These are phyloP conservation scores for Neurospora sp. DNA, from an alignment of 495 filamentous ascomycete species.

Conservation along the genomic window DNA sequence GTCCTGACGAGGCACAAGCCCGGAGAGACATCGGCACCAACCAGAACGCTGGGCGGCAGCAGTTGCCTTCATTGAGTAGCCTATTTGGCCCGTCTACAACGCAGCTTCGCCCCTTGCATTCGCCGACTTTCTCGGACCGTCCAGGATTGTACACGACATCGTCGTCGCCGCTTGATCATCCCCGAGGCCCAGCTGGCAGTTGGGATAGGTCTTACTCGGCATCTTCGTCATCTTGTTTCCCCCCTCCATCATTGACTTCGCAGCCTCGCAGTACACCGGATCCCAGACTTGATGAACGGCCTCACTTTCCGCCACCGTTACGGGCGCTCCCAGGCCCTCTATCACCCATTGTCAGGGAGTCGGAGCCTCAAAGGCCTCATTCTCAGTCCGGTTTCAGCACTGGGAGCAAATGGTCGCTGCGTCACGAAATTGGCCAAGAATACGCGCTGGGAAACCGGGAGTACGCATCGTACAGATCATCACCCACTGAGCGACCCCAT, in stretches of 20 bases:
- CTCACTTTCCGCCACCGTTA: slow-evolving; percentile 28
- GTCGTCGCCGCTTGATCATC: slow-evolving; percentile 34
- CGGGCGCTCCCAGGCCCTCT: slow-evolving; percentile 31
- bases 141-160: slow-evolving; percentile 26
- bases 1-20: slow-evolving; percentile 19
- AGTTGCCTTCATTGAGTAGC: slow-evolving; percentile 44
- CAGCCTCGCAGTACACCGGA: slow-evolving; percentile 36
- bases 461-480: slow-evolving; percentile 9
- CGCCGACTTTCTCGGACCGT: slow-evolving; percentile 32
- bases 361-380: slow-evolving; percentile 19
- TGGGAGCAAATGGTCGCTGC: slow-evolving; percentile 18
- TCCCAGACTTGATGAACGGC: slow-evolving; percentile 27
- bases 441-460: slow-evolving; percentile 21
- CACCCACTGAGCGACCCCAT: slow-evolving; percentile 13
- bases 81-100: slow-evolving; percentile 36
- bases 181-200: slow-evolving; percentile 14
- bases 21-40: slow-evolving; percentile 22
- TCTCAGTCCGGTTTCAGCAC: slow-evolving; percentile 14
- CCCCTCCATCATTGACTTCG: slow-evolving; percentile 16
- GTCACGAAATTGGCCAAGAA: slow-evolving; percentile 23
- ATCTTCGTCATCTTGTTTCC: slow-evolving; percentile 36
- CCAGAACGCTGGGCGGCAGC: slow-evolving; percentile 27
- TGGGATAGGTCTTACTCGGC: slow-evolving; percentile 23
- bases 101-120: slow-evolving; percentile 28
- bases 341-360: slow-evolving; percentile 26